Conservation (phyloP, 2,329 filamentous ascomycete genomes). For the Drechslera avenae region DNA sequence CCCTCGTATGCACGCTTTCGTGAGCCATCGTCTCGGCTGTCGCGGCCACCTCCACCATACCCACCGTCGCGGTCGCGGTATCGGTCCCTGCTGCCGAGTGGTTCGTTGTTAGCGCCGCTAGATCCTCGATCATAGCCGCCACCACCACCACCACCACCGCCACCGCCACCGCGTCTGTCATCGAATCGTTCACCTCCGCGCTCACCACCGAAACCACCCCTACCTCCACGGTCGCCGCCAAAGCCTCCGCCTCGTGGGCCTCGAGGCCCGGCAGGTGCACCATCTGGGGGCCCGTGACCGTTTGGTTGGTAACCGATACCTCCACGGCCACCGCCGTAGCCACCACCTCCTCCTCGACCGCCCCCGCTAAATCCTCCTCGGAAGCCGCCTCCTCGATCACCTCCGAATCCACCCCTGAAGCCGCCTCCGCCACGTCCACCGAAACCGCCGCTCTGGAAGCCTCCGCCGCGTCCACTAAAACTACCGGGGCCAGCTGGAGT, state of each 20-base stretch:
- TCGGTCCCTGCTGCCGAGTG: slow-evolving; percentile 67
- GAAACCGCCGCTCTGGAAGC: slow-evolving; percentile 55
- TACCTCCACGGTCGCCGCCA: slow-evolving; percentile 44
- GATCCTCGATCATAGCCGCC: slow-evolving; percentile 48
- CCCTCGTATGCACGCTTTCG: slow-evolving; percentile 65
- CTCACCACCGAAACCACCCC: slow-evolving; percentile 33
- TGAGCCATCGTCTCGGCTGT: slow-evolving; percentile 49
- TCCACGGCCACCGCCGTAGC: slow-evolving; percentile 50
- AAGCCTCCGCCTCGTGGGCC: slow-evolving; percentile 48
- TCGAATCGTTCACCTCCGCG: slow-evolving; percentile 32
- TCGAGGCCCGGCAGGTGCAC: slow-evolving; percentile 56
- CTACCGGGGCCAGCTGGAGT: slow-evolving; percentile 60
- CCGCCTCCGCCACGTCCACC: slow-evolving; percentile 57
- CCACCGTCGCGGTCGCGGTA: slow-evolving; percentile 42
- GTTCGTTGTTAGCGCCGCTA: slow-evolving; percentile 83
- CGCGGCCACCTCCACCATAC: slow-evolving; percentile 16
- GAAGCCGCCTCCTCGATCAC: slow-evolving; percentile 52
- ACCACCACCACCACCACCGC: slow-evolving; percentile 19
- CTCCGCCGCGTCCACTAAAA: slow-evolving; percentile 58
- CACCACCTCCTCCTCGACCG: slow-evolving; percentile 27
- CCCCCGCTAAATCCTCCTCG: slow-evolving; percentile 55
- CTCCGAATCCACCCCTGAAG: slow-evolving; percentile 52
- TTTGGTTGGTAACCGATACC: slow-evolving; percentile 53
- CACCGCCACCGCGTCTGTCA: slow-evolving; percentile 21
- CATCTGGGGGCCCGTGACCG: slow-evolving; percentile 53